Base-by-base conservation (phyloP, 148 eudicot species). In the Nepenthes gracilis region DNA sequence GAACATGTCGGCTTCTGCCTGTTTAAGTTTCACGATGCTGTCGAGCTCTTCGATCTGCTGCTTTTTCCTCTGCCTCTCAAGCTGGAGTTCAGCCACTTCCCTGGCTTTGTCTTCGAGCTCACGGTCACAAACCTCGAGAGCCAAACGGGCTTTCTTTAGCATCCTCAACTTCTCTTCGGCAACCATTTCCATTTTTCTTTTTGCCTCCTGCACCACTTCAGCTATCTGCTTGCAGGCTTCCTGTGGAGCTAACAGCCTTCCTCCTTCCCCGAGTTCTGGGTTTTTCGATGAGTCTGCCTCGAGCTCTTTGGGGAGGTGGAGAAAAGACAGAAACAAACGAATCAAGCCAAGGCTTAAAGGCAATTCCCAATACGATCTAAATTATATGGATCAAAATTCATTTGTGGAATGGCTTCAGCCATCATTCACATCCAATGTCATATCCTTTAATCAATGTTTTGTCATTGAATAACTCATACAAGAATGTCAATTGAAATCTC, bases 1-100 rank as follows among this genome's bases (percentile, higher is more conserved):
- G 64, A 81, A 81, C 85, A 81, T 81, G 70, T 81, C 85, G 4
- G 85, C 85, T 72, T 81, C 85, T 10, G 82, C 82, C 64, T 81
- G 80, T 63, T 81, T 81, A 15, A 81, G 85, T 58, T 79, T 81
- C 47, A 78, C 82, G 6, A 81, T 75, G 71, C 85, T 78, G 62
- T 81, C 82, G 4, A 81, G 73, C 76, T 81, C 85, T 53, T 81
- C 80, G 50, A 81, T 75, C 61, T 81, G 78, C 34, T 65, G 80
- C 64, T 75, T 81, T 65, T 77, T 78, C 45, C 63, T 54, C 51
- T 81, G 80, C 55, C 76, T 75, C 59, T 81, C 85, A 14, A 78
- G 60, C 67, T 81, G 75, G 52, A 81, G 73, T 6, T 78, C 82
- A 8, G 77, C 64, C 33, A 77, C 82, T 68, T 81, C 82, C 64